Base-by-base conservation (phyloP, 768 basidiomycete genomes). In the Auriscalpium microsporum region DNA sequence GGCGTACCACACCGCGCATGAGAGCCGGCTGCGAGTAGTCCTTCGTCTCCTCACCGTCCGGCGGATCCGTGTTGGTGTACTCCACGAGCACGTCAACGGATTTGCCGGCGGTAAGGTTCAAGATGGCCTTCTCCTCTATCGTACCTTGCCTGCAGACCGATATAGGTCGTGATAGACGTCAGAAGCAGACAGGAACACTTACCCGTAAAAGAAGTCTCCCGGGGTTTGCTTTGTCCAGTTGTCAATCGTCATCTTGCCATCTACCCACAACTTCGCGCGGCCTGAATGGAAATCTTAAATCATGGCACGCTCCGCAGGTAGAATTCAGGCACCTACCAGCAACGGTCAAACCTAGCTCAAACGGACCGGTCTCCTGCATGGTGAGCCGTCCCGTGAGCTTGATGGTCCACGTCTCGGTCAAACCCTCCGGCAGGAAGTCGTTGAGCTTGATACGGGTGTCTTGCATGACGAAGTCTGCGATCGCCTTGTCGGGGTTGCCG, bases 141-240 rank as follows among this genome's bases (percentile, higher is more conserved):
- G 81, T 86, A 8, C 85, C 85, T 71, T 84, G 80, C 1, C 80
- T 80, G 52, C 16, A 33, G 23, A 23, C 37, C 28, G 44, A 35
- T 35, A 21, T 40, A n/a, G 37, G 3, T 47, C 46, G 37, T 53
- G 7, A 10, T 46, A 56, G 21, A 36, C 48, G 37, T 47, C 14
- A 34, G 4, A 37, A 8, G 47, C 37, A 14, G 8, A 28, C 7
- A 10, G n/a, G 13, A 49, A 19, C 17, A 65, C 75, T n/a, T 56
- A 79, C 77, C 81, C 82, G 59, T 85, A 85, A 68, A 84, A 86
- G 70, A 84, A 82, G 58, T 85, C 84, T 0, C 85, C 83, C 0
- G 78, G 79, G 2, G 75, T 74, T 67, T 86, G 84, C 59, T 79
- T 78, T 9, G 80, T 83, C 78, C 84, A 86, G 63, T 87, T 87